Evolutionary conservation across 2,329 filamentous ascomycete genomes (phyloP).

Genomic region (Pseudodiploospora longispora): DNA sequence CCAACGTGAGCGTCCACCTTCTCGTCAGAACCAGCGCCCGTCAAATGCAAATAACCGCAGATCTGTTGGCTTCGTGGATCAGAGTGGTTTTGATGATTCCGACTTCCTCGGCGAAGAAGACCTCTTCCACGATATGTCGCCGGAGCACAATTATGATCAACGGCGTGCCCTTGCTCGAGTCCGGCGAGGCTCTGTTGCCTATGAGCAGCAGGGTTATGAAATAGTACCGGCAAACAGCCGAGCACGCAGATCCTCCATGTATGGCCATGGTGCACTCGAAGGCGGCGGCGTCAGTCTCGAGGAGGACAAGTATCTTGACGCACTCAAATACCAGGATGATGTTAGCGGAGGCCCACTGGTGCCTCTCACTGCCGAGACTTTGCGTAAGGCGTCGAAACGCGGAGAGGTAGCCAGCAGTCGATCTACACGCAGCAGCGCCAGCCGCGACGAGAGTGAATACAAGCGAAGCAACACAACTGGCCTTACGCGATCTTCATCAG

Average conservation of each 20-base stretch:
- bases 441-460: constrained; percentile 57
- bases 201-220: constrained; percentile 31
- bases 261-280: constrained; percentile 26
- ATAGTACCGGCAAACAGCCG: constrained; percentile 30
- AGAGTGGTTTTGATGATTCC: constrained; percentile 29
- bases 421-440: constrained; percentile 50
- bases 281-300: constrained; percentile 26
- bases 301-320: constrained; percentile 30
- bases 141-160: constrained; percentile 24
- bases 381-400: constrained; percentile 41
- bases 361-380: constrained; percentile 47
- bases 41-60: constrained; percentile 17
- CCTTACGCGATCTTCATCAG: constrained; percentile 45
- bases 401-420: constrained; percentile 43
- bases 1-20: constrained; percentile 14
- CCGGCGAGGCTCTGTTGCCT: constrained; percentile 27
- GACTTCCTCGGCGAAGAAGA: constrained; percentile 25
- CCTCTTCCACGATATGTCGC: constrained; percentile 32
- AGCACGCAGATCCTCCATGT: constrained; percentile 33
- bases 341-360: constrained; percentile 36
- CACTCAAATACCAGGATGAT: constrained; percentile 44
- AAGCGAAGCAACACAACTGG: constrained; percentile 53
- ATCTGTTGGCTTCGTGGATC: constrained; percentile 25
- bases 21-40: constrained; percentile 21
- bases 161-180: constrained; percentile 25